Percentiles rank a stretch among this genome's conserved stretches.
phyloP scores from a whole-genome alignment of 257 asterid species.

The Leptodermis oblonga region DNA sequence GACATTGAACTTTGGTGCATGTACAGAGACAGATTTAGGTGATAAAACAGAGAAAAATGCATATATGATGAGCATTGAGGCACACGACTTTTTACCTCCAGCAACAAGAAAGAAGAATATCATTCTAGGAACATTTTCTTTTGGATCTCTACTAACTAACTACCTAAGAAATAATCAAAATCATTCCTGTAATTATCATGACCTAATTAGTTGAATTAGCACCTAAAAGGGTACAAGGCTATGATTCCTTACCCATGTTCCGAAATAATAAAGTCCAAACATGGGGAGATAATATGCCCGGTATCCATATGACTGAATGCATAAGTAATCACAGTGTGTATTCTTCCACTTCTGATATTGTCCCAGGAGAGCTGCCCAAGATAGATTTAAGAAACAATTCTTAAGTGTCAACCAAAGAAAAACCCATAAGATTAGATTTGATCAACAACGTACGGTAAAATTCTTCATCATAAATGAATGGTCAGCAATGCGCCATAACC shows the following conservation, averaged over 20 bases:
- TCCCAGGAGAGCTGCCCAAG: conserved; percentile 64
- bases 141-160: background rate
- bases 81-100: background rate
- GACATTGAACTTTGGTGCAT: background rate
- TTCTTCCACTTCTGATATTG: conserved; percentile 67
- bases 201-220: background rate
- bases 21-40: background rate
- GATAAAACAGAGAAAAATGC: background rate
- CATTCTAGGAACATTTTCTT: background rate
- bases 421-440: background rate
- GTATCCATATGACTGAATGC: conserved; percentile 78
- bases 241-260: conserved; percentile 60
- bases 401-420: background rate
- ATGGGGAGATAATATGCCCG: conserved; percentile 58
- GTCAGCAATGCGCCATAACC: conserved; percentile 62
- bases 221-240: background rate
- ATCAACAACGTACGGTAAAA: conserved; percentile 54
- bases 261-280: conserved; percentile 84
- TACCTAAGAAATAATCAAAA: background rate
- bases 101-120: background rate
- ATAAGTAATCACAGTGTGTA: conserved; percentile 73
- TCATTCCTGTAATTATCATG: background rate
- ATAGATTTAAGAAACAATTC: background rate
- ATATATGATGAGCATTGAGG: background rate
- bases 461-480: conserved; percentile 61